Evolutionary conservation across 2,329 filamentous ascomycete genomes (phyloP).

Genomic region (Neonectria neomacrospora): DNA sequence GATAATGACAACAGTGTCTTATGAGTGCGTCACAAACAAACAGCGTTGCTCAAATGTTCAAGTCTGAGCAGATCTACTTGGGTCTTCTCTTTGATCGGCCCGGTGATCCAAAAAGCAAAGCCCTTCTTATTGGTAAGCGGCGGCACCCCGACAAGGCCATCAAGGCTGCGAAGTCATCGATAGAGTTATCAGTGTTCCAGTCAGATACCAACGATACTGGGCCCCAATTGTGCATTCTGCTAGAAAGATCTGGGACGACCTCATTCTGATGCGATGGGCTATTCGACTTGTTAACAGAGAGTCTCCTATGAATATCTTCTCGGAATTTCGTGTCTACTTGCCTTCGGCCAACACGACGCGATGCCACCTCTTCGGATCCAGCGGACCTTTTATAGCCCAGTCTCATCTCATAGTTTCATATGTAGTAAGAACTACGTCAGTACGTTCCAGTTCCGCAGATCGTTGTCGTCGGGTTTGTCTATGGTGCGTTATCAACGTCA

Average conservation of each 20-base stretch:
- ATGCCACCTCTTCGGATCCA: conserved; percentile 40
- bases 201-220: conserved; percentile 52
- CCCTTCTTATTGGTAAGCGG: conserved; percentile 22
- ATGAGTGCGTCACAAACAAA: conserved; percentile 14
- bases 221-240: conserved; percentile 40
- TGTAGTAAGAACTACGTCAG: conserved; percentile 45
- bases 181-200: conserved; percentile 55
- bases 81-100: neutral
- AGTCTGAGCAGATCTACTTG: neutral
- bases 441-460: neutral
- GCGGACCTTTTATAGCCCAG: neutral
- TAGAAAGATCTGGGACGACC: conserved; percentile 45
- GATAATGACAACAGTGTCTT: fast-evolving
- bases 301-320: neutral
- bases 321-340: conserved; percentile 18
- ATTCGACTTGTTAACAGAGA: too few species aligned
- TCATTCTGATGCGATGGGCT: conserved; percentile 54
- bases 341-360: conserved; percentile 55
- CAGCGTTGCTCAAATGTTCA: neutral
- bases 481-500: conserved; percentile 2
- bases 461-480: neutral
- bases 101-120: conserved; percentile 26
- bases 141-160: conserved; percentile 45
- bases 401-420: conserved; percentile 51
- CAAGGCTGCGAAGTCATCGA: conserved; percentile 54